Conservation (phyloP, 2,329 filamentous ascomycete genomes). For the Rhytidhysteron rufulum region DNA sequence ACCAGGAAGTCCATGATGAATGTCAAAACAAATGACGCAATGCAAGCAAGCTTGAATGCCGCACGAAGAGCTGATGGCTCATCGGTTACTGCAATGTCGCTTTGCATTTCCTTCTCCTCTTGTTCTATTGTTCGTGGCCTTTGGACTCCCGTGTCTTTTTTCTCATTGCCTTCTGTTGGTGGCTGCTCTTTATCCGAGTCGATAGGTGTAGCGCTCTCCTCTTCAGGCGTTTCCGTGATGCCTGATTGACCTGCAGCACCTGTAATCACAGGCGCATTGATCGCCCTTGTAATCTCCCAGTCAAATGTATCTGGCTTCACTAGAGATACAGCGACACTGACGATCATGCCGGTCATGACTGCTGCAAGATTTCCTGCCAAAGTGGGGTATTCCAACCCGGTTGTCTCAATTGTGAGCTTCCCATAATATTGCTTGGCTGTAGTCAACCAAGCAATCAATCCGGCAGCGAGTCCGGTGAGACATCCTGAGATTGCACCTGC, state of each 20-base stretch:
- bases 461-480: constrained; percentile 28
- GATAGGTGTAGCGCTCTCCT: constrained; percentile 5
- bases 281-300: constrained; percentile 37
- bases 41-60: constrained; percentile 36
- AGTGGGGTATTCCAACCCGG: constrained; percentile 35
- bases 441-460: constrained; percentile 36
- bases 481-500: constrained; percentile 31
- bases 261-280: constrained; percentile 24
- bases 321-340: constrained; percentile 31
- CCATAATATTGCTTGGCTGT: constrained; percentile 35
- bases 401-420: constrained; percentile 36
- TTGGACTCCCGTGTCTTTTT: constrained; percentile 3
- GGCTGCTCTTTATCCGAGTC: constrained; percentile 9
- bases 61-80: constrained; percentile 26
- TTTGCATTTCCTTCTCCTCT: constrained; percentile 21
- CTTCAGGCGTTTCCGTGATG: constrained; percentile 2
- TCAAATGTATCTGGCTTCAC: constrained; percentile 36
- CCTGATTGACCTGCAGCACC: background rate
- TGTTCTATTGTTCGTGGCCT: constrained; percentile 9
- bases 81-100: constrained; percentile 19
- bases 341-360: constrained; percentile 29
- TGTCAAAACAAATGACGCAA: constrained; percentile 35
- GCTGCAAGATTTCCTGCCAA: constrained; percentile 38
- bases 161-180: constrained; percentile 6
- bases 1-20: constrained; percentile 39